These are phyloP conservation scores for Cordyceps cicadae DNA, from an alignment of 2,329 filamentous ascomycete genomes.

Conservation along the genomic window DNA sequence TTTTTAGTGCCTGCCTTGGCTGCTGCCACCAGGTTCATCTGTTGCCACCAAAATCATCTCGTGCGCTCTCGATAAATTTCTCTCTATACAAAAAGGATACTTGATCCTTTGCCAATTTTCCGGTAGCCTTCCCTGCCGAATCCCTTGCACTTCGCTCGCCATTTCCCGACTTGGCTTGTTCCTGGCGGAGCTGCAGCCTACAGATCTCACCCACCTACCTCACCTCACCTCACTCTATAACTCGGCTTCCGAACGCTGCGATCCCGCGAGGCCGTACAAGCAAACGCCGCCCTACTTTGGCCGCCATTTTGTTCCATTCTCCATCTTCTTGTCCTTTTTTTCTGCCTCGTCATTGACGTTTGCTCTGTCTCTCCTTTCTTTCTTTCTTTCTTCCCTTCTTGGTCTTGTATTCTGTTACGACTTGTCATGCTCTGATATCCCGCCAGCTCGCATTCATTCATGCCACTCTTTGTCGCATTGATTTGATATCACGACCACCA, in stretches of 20 bases:
- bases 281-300: neutral
- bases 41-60: no score
- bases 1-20: neutral
- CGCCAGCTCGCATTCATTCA: neutral
- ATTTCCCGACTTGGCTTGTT: no score
- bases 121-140: neutral
- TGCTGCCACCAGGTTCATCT: neutral
- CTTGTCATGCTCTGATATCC: neutral
- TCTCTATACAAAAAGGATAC: neutral
- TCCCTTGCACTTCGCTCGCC: no score
- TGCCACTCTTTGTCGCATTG: neutral
- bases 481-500: neutral
- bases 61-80: neutral
- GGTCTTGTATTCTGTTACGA: neutral
- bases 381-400: neutral
- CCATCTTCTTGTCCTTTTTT: no score
- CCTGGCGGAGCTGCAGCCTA: no score
- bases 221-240: no score
- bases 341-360: neutral
- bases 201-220: no score
- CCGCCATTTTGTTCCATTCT: neutral
- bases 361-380: neutral
- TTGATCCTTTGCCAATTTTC: neutral
- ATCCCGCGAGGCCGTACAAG: neutral
- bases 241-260: neutral